Evolutionary conservation across 1,284 basidiomycete species (phyloP), one percentile per base, ranked within the genome.

Genomic region (Termitomyces sp.): DNA sequence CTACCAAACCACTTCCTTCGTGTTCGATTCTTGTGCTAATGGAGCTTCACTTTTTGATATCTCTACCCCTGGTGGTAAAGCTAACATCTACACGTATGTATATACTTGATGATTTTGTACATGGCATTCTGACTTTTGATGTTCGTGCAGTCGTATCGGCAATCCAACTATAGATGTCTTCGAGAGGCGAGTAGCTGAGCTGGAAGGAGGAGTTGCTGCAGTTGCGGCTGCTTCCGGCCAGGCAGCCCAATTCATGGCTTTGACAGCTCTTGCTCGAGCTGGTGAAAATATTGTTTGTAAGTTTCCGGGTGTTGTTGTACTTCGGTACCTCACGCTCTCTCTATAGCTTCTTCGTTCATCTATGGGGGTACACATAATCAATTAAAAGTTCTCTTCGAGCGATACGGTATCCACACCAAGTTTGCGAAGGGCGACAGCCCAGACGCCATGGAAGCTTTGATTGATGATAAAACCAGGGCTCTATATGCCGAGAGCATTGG

Each of bases 401-500:
- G 47, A 24, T 59, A 54, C 40, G 61, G 55, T 15, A 60, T 62
- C 28, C 56, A 19, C 8, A 55, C 56, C 24, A 62, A 60, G 38
- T 62, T 62, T 38, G 55, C 73, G 15, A 24, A 55, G 33, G 55
- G 55, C 7, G 52, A 54, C 33, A 54, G 78, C 40, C 77, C 84
- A 9, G 79, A 77, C 46, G 78, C 73, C 1, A 84, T 87, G 64
- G 80, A 74, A 2, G 78, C 78, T 1, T 83, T 79, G 15, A 86
- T 88, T 56, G 84, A 87, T 63, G 77, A 79, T 34, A 81, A 76
- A 2, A 86, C 84, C n/a, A 86, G 81, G 62, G 84, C 80, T 0
- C 73, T 90, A 52, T 89, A 76, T 64, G 76, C 89, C 24, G 89
- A 92, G 74, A 82, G 77, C 53, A 90, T 91, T 53, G 83, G 84